Evolutionary conservation across 495 filamentous ascomycete genomes (phyloP).

Genomic region (Polyplosphaeria fusca): DNA sequence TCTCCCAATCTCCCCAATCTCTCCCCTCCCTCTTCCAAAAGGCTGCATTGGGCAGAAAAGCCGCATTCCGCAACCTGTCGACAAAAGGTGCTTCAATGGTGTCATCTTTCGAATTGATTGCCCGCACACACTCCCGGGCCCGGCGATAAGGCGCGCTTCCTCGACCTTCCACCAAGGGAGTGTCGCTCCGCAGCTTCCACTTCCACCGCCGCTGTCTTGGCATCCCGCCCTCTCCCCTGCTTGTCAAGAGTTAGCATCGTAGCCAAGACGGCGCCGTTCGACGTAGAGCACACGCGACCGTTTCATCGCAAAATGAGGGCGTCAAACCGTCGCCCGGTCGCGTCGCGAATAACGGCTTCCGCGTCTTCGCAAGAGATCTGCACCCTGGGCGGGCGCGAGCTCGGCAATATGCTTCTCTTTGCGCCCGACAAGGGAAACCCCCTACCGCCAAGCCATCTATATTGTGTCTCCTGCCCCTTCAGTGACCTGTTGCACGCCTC

Average conservation of each 20-base stretch:
- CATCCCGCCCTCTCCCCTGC: no score
- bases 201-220: slow-evolving; percentile 3
- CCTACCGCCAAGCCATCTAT: slow-evolving; percentile 9
- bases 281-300: neutral
- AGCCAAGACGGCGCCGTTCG: no score
- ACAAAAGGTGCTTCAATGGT: slow-evolving; percentile 5
- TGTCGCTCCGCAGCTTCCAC: neutral
- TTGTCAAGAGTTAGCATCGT: no score
- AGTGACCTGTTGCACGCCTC: slow-evolving; percentile 3
- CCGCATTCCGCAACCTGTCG: neutral
- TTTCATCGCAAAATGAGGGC: slow-evolving; percentile 4
- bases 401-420: slow-evolving; percentile 10
- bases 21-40: no score
- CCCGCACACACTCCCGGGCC: neutral
- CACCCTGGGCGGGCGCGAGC: slow-evolving; percentile 20
- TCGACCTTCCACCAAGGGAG: slow-evolving; percentile 11
- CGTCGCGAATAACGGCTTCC: slow-evolving; percentile 3
- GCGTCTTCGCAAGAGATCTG: slow-evolving; percentile 17
- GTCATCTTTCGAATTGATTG: slow-evolving; percentile 21
- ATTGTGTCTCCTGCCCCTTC: slow-evolving; percentile 26
- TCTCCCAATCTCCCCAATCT: no score
- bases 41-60: no score
- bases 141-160: slow-evolving; percentile 4
- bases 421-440: slow-evolving; percentile 5
- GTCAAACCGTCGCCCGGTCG: slow-evolving; percentile 7